Percentiles rank a stretch among this genome's conserved stretches.
These are phyloP conservation scores for Escallonia rubra DNA, from an alignment of 129 eudicot genomes.

Conservation along the genomic window DNA sequence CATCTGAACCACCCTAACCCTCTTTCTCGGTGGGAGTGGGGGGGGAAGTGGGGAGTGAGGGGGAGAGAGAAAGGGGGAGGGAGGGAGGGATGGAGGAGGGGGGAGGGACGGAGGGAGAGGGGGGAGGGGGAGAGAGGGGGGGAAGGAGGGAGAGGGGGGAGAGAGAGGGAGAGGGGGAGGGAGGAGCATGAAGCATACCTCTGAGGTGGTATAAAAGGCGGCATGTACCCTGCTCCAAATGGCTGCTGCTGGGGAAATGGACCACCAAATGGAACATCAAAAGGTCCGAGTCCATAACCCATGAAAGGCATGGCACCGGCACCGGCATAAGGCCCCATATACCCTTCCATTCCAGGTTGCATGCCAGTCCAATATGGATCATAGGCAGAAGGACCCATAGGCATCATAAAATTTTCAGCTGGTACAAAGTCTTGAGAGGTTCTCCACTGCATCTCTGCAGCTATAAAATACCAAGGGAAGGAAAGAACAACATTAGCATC, in stretches of 20 bases:
- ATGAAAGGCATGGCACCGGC: constrained; percentile 60
- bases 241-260: constrained; percentile 69
- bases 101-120: background rate
- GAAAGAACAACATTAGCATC: constrained; percentile 5
- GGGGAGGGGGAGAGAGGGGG: background rate
- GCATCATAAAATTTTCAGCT: constrained; percentile 77
- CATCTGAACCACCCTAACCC: constrained; percentile 1
- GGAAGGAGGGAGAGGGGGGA: background rate
- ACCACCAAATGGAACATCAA: constrained; percentile 76
- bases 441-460: constrained; percentile 91
- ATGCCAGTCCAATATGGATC: constrained; percentile 75
- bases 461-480: constrained; percentile 27
- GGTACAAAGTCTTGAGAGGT: constrained; percentile 49
- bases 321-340: constrained; percentile 54
- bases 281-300: constrained; percentile 67
- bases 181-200: constrained; percentile 36
- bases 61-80: background rate
- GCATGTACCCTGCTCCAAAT: constrained; percentile 61
- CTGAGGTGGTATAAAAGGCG: constrained; percentile 74
- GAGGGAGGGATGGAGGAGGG: background rate
- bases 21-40: constrained; percentile 1
- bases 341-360: constrained; percentile 73
- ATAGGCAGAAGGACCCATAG: constrained; percentile 57
- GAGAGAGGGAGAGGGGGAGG: background rate
- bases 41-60: background rate